These are phyloP conservation scores for Cladosporium sp. DNA, from an alignment of 2,329 filamentous ascomycete species.

Conservation along the genomic window DNA sequence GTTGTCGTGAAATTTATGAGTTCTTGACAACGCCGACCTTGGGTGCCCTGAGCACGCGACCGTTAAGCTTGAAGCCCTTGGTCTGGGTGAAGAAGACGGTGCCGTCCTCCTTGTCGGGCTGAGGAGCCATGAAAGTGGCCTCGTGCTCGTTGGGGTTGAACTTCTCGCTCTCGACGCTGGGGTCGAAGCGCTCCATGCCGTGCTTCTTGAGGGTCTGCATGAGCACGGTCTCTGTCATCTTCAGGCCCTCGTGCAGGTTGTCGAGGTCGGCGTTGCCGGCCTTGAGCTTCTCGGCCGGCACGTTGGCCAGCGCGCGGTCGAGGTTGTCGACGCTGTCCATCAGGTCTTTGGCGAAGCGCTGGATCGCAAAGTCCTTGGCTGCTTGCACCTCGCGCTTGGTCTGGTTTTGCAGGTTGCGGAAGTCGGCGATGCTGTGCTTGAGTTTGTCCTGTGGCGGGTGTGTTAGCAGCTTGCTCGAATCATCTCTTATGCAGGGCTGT, in stretches of 20 bases:
- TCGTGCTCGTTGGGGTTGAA: conserved; percentile 97
- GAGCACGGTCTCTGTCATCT: conserved; percentile 90
- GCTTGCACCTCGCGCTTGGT: conserved; percentile 83
- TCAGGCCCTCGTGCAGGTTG: conserved; percentile 80
- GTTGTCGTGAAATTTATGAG: not conserved
- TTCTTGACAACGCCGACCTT: conserved; percentile 98
- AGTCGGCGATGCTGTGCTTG: conserved; percentile 89
- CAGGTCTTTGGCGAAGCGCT: conserved; percentile 88
- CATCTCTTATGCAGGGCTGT: not conserved
- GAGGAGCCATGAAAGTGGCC: conserved; percentile 88
- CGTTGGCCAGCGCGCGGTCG: conserved; percentile 80
- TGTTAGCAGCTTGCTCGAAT: conserved; percentile 8
- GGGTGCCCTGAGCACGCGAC: conserved; percentile 79
- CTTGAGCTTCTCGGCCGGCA: conserved; percentile 68
- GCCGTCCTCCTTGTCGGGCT: conserved; percentile 82
- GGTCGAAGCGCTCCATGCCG: conserved; percentile 84
- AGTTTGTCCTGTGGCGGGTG: conserved; percentile 74
- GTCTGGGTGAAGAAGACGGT: conserved; percentile 88
- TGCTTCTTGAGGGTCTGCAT: conserved; percentile 89
- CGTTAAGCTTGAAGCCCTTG: conserved; percentile 94
- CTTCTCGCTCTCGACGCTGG: conserved; percentile 64
- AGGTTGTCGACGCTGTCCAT: conserved; percentile 96
- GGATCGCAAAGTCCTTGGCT: conserved; percentile 88
- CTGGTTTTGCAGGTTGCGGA: conserved; percentile 95
- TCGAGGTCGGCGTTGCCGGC: conserved; percentile 65